Conservation (phyloP, 805 yeast genomes). For the Saturnispora zaruensis region DNA sequence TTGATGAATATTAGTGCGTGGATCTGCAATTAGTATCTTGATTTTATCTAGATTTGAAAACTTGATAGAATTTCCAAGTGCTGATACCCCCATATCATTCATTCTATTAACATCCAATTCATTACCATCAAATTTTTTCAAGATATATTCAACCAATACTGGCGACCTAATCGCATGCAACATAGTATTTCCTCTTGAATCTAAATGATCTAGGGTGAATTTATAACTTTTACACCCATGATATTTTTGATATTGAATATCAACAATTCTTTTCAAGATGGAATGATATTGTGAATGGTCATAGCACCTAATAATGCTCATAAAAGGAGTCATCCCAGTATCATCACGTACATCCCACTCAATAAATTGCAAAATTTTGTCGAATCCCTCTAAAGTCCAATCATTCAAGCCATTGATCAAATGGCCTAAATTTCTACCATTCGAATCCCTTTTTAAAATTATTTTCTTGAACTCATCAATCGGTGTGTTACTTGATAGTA, state of each 20-base stretch:
- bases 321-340: constrained; percentile 69
- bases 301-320: constrained; percentile 68
- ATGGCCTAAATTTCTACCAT: constrained; percentile 63
- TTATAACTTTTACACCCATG: constrained; percentile 33
- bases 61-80: constrained; percentile 62
- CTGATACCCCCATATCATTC: constrained; percentile 53
- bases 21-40: constrained; percentile 38
- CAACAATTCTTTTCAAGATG: constrained; percentile 30
- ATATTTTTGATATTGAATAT: constrained; percentile 37
- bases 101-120: constrained; percentile 44
- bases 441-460: constrained; percentile 41
- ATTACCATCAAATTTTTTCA: constrained; percentile 31
- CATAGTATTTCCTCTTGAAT: constrained; percentile 63
- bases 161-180: constrained; percentile 55
- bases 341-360: constrained; percentile 64
- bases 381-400: not conserved
- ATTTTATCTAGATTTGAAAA: constrained; percentile 60
- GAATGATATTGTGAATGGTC: constrained; percentile 58
- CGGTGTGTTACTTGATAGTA: constrained; percentile 30
- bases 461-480: constrained; percentile 40
- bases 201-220: constrained; percentile 53
- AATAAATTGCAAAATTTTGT: not conserved
- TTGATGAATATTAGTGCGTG: constrained; percentile 37
- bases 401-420: constrained; percentile 31
- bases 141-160: constrained; percentile 36